phyloP scores from a whole-genome alignment of 169 alveolate species.

The Plasmodium malariae region DNA sequence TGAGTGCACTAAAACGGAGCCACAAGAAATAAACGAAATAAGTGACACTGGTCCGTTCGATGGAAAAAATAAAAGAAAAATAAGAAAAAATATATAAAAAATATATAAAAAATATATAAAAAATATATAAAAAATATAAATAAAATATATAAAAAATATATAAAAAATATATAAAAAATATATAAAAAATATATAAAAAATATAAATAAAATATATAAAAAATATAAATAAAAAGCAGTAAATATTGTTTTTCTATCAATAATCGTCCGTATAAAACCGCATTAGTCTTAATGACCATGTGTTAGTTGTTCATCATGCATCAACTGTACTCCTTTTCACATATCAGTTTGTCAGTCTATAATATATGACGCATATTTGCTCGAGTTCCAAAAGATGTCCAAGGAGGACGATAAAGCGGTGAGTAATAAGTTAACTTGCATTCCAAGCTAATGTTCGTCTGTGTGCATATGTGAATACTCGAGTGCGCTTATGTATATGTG shows the following conservation, averaged over 20 bases:
- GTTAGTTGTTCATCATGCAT: not conserved
- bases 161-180: no score
- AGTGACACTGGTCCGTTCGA: conserved; percentile 69
- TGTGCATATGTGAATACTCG: not conserved
- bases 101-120: not conserved
- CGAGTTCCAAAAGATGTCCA: conserved; percentile 33
- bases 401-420: conserved; percentile 22
- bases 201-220: no score
- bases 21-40: conserved; percentile 71
- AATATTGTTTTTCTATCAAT: no score
- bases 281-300: no score
- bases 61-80: not conserved
- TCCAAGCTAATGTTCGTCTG: not conserved
- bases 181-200: no score
- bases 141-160: no score
- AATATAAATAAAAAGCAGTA: not conserved
- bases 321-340: not conserved
- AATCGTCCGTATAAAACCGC: no score
- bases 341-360: conserved; percentile 62
- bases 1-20: conserved; percentile 69
- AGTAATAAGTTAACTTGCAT: not conserved
- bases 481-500: not conserved
- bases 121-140: no score
- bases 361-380: conserved; percentile 59
- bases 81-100: not conserved